A percentile compares a stretch with the other conserved stretches of the same genome.
Conservation (phyloP, 805 yeast genomes). For the Pichia insulana region DNA sequence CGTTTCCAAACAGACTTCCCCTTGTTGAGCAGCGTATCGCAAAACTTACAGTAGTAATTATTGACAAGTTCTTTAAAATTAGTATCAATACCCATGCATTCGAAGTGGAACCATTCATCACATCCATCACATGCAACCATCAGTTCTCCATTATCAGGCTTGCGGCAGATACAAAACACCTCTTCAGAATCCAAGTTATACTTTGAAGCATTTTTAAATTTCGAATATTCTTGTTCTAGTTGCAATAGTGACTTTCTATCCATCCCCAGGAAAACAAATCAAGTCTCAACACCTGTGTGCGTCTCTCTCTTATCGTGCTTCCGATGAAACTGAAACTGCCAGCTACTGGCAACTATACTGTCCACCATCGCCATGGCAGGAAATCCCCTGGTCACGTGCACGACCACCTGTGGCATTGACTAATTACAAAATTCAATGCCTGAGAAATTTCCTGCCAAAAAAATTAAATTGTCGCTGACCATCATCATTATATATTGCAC, state of each 20-base stretch:
- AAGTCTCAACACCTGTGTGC: no score
- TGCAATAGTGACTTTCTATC: slow-evolving; percentile 10
- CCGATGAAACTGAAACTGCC: no score
- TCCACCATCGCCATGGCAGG: no score
- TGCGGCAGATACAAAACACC: slow-evolving; percentile 68
- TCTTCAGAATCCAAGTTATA: slow-evolving; percentile 44
- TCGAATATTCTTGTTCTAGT: slow-evolving; percentile 24
- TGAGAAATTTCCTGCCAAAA: no score
- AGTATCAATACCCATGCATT: slow-evolving; percentile 54
- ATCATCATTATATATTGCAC: not conserved
- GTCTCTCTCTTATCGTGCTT: no score
- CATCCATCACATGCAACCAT: slow-evolving; percentile 96
- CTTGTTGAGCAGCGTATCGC: slow-evolving; percentile 39
- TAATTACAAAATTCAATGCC: no score
- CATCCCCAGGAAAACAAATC: no score
- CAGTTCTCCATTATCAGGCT: slow-evolving; percentile 67
- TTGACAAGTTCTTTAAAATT: slow-evolving; percentile 47
- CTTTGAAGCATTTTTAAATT: slow-evolving; percentile 27
- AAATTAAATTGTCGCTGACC: no score
- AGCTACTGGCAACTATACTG: no score
- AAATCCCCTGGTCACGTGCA: no score
- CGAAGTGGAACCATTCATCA: slow-evolving; percentile 90
- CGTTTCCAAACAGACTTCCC: slow-evolving; percentile 64
- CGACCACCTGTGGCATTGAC: no score
- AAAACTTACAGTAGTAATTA: slow-evolving; percentile 65